Conservation (phyloP, 176 grass and related monocot genomes). For the Carex littledalei region DNA sequence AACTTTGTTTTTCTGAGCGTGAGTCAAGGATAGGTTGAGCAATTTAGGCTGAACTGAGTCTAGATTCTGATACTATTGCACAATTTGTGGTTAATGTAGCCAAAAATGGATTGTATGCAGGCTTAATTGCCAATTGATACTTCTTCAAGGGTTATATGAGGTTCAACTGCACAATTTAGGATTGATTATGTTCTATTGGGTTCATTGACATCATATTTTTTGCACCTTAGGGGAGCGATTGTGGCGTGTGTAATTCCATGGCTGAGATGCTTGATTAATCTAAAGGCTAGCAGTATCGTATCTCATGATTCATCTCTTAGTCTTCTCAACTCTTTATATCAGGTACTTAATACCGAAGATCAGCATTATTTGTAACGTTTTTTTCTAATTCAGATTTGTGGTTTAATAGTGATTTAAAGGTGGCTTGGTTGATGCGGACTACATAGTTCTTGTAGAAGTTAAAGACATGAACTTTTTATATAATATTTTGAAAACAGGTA, state of each 20-base stretch:
- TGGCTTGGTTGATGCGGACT: background rate
- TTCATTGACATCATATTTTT: slow-evolving; percentile 12
- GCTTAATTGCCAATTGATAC: background rate
- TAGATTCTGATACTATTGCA: slow-evolving; percentile 4
- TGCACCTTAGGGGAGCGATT: slow-evolving; percentile 39
- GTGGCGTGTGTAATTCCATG: slow-evolving; percentile 70
- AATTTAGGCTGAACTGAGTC: background rate
- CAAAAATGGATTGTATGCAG: background rate
- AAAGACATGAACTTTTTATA: background rate
- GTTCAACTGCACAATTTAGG: background rate
- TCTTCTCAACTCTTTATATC: slow-evolving; percentile 84
- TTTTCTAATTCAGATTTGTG: background rate
- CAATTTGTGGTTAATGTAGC: background rate
- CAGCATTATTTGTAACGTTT: background rate
- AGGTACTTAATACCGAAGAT: slow-evolving; percentile 34
- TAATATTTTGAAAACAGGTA: background rate
- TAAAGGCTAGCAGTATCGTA: slow-evolving; percentile 68
- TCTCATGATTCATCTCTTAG: slow-evolving; percentile 69
- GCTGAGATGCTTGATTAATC: slow-evolving; percentile 70
- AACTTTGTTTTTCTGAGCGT: background rate
- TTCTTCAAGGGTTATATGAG: background rate
- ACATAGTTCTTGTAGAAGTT: background rate
- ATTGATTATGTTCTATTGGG: background rate
- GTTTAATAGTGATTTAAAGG: background rate
- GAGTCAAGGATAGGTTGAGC: background rate